Evolutionary conservation across 192 early-diverging fungal species (phyloP).

Genomic region (Helicostylum pulchrum): DNA sequence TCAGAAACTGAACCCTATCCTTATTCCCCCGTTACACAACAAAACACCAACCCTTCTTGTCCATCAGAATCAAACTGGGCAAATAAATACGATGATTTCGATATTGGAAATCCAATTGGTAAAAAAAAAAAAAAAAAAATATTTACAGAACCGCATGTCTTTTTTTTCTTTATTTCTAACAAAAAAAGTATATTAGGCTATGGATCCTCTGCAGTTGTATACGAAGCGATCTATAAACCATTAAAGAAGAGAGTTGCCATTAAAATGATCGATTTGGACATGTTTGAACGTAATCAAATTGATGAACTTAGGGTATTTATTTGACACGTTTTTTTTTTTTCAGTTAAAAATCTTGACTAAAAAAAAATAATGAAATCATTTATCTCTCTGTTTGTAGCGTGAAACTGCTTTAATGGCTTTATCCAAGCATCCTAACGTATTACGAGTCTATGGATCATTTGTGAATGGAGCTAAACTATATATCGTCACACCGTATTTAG

Average conservation of each 20-base stretch:
- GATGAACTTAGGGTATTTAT: conserved; percentile 74
- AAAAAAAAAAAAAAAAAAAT: background rate
- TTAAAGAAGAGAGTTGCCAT: conserved; percentile 66
- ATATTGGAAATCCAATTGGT: conserved; percentile 33
- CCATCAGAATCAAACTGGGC: conserved; percentile 21
- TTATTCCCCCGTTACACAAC: background rate
- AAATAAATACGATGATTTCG: conserved; percentile 38
- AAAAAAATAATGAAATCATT: background rate
- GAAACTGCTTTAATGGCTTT: conserved; percentile 86
- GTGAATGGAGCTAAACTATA: conserved; percentile 74
- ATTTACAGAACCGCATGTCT: background rate
- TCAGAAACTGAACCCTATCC: too few relatives aligned
- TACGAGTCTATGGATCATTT: conserved; percentile 81
- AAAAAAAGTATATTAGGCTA: conserved; percentile 51
- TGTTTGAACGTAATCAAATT: conserved; percentile 89
- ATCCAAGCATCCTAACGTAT: conserved; percentile 80
- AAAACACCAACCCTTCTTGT: background rate
- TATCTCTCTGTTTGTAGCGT: conserved; percentile 43
- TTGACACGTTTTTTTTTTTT: background rate
- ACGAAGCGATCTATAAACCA: conserved; percentile 73
- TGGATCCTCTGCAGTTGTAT: conserved; percentile 83
- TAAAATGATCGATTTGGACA: conserved; percentile 87
- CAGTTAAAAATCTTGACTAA: conserved; percentile 16
- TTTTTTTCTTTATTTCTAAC: background rate
- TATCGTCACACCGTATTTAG: conserved; percentile 82